Conservation (phyloP, 2,329 filamentous ascomycete species). For the Thermothelomyces thermophilus region DNA sequence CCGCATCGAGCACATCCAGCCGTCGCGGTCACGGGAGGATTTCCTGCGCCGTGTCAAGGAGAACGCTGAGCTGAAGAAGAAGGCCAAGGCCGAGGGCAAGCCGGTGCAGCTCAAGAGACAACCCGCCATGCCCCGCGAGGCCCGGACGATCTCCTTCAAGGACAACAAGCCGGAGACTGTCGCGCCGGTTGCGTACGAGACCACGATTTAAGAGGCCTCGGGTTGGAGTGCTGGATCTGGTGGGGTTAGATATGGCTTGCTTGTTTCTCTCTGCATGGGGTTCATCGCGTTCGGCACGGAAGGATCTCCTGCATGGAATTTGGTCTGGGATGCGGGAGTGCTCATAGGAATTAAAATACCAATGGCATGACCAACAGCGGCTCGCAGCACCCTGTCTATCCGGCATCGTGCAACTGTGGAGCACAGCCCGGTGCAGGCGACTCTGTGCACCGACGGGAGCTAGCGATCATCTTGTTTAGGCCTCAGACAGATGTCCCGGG, state of each 20-base stretch:
- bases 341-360: slow-evolving; percentile 32
- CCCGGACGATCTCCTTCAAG: slow-evolving; percentile 70
- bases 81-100: slow-evolving; percentile 85
- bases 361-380: slow-evolving; percentile 27
- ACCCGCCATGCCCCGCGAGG: slow-evolving; percentile 70
- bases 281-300: slow-evolving; percentile 32
- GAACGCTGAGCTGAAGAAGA: slow-evolving; percentile 86
- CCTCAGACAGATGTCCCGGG: not conserved
- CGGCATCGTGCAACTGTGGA: slow-evolving; percentile 14
- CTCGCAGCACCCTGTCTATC: slow-evolving; percentile 12
- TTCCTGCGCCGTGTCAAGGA: slow-evolving; percentile 95
- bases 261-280: slow-evolving; percentile 32
- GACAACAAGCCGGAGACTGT: slow-evolving; percentile 88
- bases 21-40: slow-evolving; percentile 92
- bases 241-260: slow-evolving; percentile 27
- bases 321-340: slow-evolving; percentile 30
- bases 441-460: not conserved
- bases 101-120: slow-evolving; percentile 90
- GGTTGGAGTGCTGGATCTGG: slow-evolving; percentile 17
- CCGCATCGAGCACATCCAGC: slow-evolving; percentile 92
- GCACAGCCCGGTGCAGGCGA: slow-evolving; percentile 5
- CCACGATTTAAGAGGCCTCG: slow-evolving; percentile 69
- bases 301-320: slow-evolving; percentile 30
- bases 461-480: not conserved
- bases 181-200: slow-evolving; percentile 91